phyloP scores from a whole-genome alignment of 31 red algal species.

The Porphyra umbilicalis region DNA sequence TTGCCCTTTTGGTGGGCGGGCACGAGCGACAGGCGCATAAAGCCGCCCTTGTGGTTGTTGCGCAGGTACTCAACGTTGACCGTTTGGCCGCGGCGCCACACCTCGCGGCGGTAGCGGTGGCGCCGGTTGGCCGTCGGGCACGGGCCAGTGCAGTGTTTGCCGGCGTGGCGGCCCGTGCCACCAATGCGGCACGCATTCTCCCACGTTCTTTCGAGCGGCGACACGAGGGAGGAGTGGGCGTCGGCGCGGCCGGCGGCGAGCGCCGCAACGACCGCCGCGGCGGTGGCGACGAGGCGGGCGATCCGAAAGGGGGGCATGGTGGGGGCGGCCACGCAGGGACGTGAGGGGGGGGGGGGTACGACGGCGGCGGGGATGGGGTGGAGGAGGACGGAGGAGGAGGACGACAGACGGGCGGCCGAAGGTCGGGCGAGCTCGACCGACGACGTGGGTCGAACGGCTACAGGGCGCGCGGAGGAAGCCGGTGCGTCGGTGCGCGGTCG shows the following conservation, averaged over 20 bases:
- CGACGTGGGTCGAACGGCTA: too few species aligned
- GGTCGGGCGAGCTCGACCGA: too few species aligned
- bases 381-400: too few species aligned
- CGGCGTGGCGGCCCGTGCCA: slow-evolving; percentile 18
- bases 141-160: slow-evolving; percentile 22
- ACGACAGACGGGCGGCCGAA: too few species aligned
- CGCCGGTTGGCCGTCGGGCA: slow-evolving; percentile 18
- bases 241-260: background rate
- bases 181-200: slow-evolving; percentile 32
- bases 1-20: slow-evolving; percentile 15
- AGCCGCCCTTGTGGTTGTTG: slow-evolving; percentile 52
- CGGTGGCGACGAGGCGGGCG: too few species aligned
- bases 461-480: too few species aligned
- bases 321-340: too few species aligned
- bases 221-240: background rate
- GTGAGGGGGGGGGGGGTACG: too few species aligned
- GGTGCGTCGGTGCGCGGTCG: too few species aligned
- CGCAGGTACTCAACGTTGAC: slow-evolving; percentile 33
- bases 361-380: too few species aligned
- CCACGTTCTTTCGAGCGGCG: background rate
- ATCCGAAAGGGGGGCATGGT: too few species aligned
- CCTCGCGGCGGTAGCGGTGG: slow-evolving; percentile 2
- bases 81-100: slow-evolving; percentile 13
- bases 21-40: slow-evolving; percentile 30
- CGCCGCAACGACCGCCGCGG: background rate